Conservation (phyloP, 495 filamentous ascomycete species). For the Neurospora pannonica region DNA sequence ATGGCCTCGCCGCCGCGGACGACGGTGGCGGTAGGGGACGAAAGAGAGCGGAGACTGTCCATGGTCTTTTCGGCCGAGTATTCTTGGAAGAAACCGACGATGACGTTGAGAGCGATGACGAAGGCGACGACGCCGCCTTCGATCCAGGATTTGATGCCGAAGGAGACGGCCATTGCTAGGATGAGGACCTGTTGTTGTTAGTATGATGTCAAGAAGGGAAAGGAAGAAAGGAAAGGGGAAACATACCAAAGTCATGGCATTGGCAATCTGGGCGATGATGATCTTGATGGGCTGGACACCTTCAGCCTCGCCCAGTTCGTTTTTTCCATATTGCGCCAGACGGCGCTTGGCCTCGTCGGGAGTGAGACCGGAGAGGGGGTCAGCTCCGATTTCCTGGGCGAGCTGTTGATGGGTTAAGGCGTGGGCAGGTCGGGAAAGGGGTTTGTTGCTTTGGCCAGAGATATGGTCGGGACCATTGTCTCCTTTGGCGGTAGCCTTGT, state of each 20-base stretch:
- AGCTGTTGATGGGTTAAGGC: constrained; percentile 45
- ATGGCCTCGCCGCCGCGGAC: constrained; percentile 60
- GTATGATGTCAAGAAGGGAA: constrained; percentile 6
- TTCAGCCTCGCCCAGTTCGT: constrained; percentile 41
- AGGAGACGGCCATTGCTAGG: constrained; percentile 75
- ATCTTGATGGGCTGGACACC: constrained; percentile 44
- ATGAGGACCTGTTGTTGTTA: constrained; percentile 44
- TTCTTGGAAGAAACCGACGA: constrained; percentile 72
- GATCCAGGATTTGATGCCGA: constrained; percentile 69
- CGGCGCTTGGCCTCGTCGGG: constrained; percentile 30
- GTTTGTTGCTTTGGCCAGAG: constrained; percentile 44
- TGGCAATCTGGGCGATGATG: constrained; percentile 45
- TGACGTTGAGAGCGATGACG: constrained; percentile 72
- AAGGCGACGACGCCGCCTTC: constrained; percentile 76
- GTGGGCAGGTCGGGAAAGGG: constrained; percentile 55
- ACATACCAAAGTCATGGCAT: constrained; percentile 42
- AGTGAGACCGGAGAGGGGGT: constrained; percentile 39
- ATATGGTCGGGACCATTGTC: constrained; percentile 24
- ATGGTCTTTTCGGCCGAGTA: constrained; percentile 85
- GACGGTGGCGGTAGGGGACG: constrained; percentile 68
- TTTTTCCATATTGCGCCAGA: constrained; percentile 35
- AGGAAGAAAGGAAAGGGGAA: neutral
- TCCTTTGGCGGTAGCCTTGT: neutral
- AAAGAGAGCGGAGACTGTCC: constrained; percentile 65
- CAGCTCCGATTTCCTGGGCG: constrained; percentile 47